Evolutionary conservation across 805 yeast genomes (phyloP), one percentile per base, ranked within the genome.

Genomic region (Myxozyma nipponensis): DNA sequence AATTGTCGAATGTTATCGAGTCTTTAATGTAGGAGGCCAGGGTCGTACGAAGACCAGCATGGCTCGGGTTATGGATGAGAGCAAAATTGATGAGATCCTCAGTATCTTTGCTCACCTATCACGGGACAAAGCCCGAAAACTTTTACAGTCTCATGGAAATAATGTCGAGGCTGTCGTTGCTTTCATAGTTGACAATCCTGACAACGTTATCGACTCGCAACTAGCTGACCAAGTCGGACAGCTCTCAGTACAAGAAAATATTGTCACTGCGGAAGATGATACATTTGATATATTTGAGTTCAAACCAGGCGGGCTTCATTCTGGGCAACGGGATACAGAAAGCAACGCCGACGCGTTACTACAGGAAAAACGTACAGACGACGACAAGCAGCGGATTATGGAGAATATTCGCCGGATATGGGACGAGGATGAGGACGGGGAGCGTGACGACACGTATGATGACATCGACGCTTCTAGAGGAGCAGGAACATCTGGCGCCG

Each of bases 401-500:
- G 57, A 56, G 44, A 35, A 34, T 10, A 34, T 56, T 3, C 36
- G 41, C 24, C 42, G 36, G 36, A 56, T 57, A 6, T 57, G 57
- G 49, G 62, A 59, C 24, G 54, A 51, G 40, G 60, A 56, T 15
- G 60, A 56, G 19, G 62, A 59, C 44, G 62, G 32, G 13, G 32
- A 58, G 26, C 46, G 58, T 4, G 60, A 55, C 35, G 62, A 58
- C 35, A 60, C 63, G 3, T 60, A 63, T 34, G 71, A 65, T n/a
- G 73, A 67, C 17, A 62, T 61, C 17, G 72, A 64, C 30, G 71
- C 56, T 15, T 43, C 43, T 17, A 28, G 64, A 9, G 58, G 59
- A 9, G 52, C 39, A 2, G 44, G 36, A 19, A 6, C 21, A 6
- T 7, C 32, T 7, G 49, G 43, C 17, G 17, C 34, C 17, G 35